These are phyloP conservation scores for Plectosphaerella plurivora DNA, from an alignment of 2,329 filamentous ascomycete genomes.

Conservation along the genomic window DNA sequence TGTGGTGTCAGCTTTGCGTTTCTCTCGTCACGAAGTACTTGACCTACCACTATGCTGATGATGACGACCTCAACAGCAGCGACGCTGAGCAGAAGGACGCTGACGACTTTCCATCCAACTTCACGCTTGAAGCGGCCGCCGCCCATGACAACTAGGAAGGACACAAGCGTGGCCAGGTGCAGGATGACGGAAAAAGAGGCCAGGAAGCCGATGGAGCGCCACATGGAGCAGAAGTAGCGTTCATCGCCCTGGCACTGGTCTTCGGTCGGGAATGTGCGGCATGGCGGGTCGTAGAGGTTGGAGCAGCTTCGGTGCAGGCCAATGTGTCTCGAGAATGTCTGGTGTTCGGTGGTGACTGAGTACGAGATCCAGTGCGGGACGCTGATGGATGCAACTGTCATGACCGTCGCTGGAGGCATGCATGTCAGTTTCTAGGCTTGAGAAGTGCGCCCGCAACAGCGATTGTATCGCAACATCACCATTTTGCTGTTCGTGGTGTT, in stretches of 20 bases:
- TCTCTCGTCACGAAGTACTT: conserved; percentile 1
- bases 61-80: conserved; percentile 67
- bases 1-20: neutral
- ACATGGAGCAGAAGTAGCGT: conserved; percentile 84
- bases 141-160: conserved; percentile 70
- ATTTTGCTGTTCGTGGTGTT: conserved; percentile 1
- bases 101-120: conserved; percentile 75
- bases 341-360: conserved; percentile 45
- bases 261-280: conserved; percentile 60
- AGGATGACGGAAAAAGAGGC: conserved; percentile 81
- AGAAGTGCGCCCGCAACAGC: neutral
- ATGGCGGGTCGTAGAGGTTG: conserved; percentile 57
- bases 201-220: conserved; percentile 82
- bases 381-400: conserved; percentile 66
- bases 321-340: conserved; percentile 53
- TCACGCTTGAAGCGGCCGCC: conserved; percentile 79
- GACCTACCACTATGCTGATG: conserved; percentile 76
- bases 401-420: conserved; percentile 53
- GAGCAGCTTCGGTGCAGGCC: conserved; percentile 82
- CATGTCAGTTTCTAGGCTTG: conserved; percentile 21
- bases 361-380: conserved; percentile 70
- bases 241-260: conserved; percentile 64
- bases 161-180: conserved; percentile 74
- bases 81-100: conserved; percentile 59
- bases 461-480: neutral